Conservation (phyloP, 2,329 filamentous ascomycete species). For the Venturia effusa region DNA sequence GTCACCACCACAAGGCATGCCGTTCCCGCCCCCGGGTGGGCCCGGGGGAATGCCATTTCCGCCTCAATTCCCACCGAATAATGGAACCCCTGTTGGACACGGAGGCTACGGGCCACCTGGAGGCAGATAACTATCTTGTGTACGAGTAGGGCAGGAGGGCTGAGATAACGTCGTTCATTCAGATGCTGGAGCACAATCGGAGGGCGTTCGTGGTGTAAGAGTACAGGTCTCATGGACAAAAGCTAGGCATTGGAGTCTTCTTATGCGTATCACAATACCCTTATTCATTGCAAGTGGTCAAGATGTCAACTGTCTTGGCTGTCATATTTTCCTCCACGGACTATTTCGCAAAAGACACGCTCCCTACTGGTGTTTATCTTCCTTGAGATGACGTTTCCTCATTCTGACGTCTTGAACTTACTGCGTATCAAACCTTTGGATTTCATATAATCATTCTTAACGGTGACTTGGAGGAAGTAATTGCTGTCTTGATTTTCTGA, state of each 20-base stretch:
- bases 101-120: slow-evolving; percentile 8
- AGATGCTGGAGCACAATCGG: background rate
- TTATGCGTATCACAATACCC: background rate
- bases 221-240: background rate
- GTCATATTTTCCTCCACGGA: background rate
- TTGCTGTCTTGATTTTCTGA: too few relatives aligned
- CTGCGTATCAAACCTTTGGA: too few relatives aligned
- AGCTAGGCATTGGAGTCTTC: background rate
- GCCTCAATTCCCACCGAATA: slow-evolving; percentile 21
- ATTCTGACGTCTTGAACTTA: too few relatives aligned
- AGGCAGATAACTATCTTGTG: background rate
- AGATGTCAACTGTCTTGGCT: background rate
- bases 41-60: slow-evolving; percentile 14
- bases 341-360: background rate
- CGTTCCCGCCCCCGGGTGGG: slow-evolving; percentile 16
- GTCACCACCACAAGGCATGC: slow-evolving; percentile 19
- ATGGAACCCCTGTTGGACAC: background rate
- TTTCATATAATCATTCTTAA: too few relatives aligned
- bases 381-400: too few relatives aligned
- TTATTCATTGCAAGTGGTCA: background rate
- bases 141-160: background rate
- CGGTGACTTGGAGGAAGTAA: too few relatives aligned
- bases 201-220: background rate
- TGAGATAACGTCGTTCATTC: background rate
- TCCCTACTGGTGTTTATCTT: too few relatives aligned